Evolutionary conservation across 208 protist genomes (phyloP).

Genomic region (Leishmania amazonensis): DNA sequence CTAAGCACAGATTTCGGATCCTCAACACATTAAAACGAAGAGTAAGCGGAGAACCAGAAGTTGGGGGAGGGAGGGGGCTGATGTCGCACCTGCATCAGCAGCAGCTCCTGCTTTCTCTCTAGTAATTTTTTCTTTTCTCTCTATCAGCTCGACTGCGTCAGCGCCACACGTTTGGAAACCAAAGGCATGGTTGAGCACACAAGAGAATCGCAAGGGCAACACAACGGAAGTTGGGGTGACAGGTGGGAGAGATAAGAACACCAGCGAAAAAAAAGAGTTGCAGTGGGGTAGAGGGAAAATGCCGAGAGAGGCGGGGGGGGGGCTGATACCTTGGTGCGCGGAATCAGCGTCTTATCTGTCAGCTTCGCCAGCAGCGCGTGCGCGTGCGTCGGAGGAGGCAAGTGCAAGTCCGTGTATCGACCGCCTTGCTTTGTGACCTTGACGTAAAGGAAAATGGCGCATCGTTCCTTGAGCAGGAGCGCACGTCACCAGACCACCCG

Average conservation of each 20-base stretch:
- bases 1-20: not conserved
- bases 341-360: not conserved
- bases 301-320: not conserved
- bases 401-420: not conserved
- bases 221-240: not conserved
- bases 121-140: not conserved
- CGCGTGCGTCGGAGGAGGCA: not conserved
- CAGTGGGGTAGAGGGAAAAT: not conserved
- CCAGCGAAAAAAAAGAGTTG: too few relatives aligned
- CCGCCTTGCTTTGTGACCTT: not conserved
- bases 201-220: constrained; percentile 13
- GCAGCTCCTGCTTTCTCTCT: not conserved
- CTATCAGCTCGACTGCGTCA: not conserved
- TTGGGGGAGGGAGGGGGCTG: not conserved
- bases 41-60: not conserved
- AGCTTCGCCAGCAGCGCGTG: not conserved
- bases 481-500: not conserved
- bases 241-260: not conserved
- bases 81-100: not conserved
- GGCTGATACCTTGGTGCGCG: not conserved
- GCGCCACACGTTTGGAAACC: not conserved
- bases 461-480: not conserved
- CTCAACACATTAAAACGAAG: not conserved
- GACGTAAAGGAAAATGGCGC: not conserved
- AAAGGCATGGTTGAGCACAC: not conserved